phyloP scores from a whole-genome alignment of 192 early-diverging fungal genomes.

The Coemansia sp. region DNA sequence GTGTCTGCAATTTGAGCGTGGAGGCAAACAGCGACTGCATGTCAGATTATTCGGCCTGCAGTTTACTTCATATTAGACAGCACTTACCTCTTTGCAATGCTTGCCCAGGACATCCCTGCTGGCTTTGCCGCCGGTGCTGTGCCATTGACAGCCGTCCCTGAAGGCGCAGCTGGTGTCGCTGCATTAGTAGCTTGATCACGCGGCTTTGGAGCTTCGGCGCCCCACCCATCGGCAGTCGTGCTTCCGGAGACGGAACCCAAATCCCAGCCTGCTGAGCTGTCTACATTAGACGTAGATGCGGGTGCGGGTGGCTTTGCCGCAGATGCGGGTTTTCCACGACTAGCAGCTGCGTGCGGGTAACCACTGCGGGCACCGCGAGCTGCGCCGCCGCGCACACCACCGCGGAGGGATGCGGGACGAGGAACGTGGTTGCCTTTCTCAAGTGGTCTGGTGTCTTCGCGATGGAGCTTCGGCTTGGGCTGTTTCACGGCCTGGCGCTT shows the following conservation, averaged over 20 bases:
- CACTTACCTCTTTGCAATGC: constrained; percentile 53
- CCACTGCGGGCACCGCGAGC: constrained; percentile 66
- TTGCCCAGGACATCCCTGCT: constrained; percentile 56
- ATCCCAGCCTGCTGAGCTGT: constrained; percentile 40
- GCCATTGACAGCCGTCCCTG: constrained; percentile 11
- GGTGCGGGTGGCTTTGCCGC: constrained; percentile 26
- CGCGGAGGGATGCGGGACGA: constrained; percentile 57
- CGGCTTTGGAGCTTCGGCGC: constrained; percentile 7
- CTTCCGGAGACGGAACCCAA: constrained; percentile 12
- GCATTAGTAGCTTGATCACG: constrained; percentile 9
- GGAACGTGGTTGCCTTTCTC: constrained; percentile 57
- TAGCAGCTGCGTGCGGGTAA: constrained; percentile 41
- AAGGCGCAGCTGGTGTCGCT: constrained; percentile 10
- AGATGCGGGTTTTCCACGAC: constrained; percentile 34
- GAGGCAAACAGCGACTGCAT: constrained; percentile 1
- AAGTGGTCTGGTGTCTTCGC: constrained; percentile 48
- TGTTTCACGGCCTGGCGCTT: constrained; percentile 46
- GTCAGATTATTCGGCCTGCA: not conserved
- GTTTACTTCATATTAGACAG: constrained; percentile 7
- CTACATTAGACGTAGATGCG: constrained; percentile 6
- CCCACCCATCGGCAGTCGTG: constrained; percentile 22
- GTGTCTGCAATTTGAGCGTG: not conserved
- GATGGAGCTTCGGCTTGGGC: constrained; percentile 49
- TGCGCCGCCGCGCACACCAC: constrained; percentile 67
- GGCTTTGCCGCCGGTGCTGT: constrained; percentile 42